phyloP scores from a whole-genome alignment of 169 alveolate genomes.

The Plasmodium gonderi region DNA sequence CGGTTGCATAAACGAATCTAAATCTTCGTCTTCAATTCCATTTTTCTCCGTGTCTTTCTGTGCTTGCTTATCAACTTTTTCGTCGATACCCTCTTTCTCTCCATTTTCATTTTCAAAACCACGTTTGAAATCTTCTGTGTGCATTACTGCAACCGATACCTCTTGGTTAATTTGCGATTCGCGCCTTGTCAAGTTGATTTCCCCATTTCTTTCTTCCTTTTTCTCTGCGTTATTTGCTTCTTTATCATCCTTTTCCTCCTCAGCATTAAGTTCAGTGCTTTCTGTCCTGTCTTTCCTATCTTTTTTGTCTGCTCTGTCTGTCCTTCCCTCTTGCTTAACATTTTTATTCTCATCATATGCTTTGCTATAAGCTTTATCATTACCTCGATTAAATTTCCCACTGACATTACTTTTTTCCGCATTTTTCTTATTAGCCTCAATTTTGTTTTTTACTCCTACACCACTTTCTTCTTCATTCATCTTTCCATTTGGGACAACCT shows the following conservation, averaged over 20 bases:
- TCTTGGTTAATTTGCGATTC: background rate
- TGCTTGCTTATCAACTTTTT: too few relatives aligned
- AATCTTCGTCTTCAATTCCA: background rate
- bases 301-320: background rate
- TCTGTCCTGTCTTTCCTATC: background rate
- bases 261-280: background rate
- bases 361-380: background rate
- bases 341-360: background rate
- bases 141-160: background rate
- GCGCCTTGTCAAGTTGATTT: background rate
- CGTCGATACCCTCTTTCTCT: background rate
- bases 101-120: background rate
- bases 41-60: background rate
- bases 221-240: background rate
- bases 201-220: background rate
- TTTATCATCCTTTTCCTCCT: background rate
- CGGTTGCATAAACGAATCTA: background rate
- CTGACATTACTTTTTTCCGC: background rate
- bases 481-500: background rate
- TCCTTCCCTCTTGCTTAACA: background rate
- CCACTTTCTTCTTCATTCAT: slow-evolving; percentile 1
- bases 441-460: background rate
- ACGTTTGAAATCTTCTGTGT: background rate
- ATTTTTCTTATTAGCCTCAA: background rate
- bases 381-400: slow-evolving; percentile 3